Percentiles rank a stretch among this genome's conserved stretches.
These are phyloP conservation scores for Ambrosiella cleistominuta DNA, from an alignment of 2,329 filamentous ascomycete genomes.

Conservation along the genomic window DNA sequence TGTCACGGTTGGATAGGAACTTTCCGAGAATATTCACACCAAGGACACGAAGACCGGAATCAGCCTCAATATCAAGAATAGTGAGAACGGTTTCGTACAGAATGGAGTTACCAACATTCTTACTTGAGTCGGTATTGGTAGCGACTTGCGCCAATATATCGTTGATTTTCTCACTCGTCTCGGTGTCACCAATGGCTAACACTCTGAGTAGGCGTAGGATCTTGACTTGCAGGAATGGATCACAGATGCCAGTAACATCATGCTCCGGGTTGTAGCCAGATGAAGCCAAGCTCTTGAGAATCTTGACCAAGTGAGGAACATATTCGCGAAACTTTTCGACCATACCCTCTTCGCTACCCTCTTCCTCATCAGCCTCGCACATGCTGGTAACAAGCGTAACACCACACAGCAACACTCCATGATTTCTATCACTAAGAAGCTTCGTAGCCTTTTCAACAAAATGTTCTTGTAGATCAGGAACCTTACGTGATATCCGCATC, in stretches of 20 bases:
- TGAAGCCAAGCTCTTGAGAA: slow-evolving; percentile 77
- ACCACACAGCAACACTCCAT: slow-evolving; percentile 84
- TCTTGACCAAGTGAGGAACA: slow-evolving; percentile 71
- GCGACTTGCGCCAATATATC: slow-evolving; percentile 95
- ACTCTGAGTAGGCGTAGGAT: slow-evolving; percentile 75
- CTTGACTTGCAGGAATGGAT: slow-evolving; percentile 95
- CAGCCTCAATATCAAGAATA: slow-evolving; percentile 94
- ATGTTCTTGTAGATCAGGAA: slow-evolving; percentile 91
- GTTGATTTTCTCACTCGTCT: slow-evolving; percentile 93
- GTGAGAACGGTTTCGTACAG: slow-evolving; percentile 93
- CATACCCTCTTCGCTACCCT: slow-evolving; percentile 75
- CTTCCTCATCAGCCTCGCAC: slow-evolving; percentile 86
- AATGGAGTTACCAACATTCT: slow-evolving; percentile 97
- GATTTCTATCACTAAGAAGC: slow-evolving; percentile 80
- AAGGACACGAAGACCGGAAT: slow-evolving; percentile 81
- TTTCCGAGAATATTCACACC: slow-evolving; percentile 98
- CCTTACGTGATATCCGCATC: slow-evolving; percentile 96
- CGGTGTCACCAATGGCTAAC: slow-evolving; percentile 66
- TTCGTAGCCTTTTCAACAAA: slow-evolving; percentile 87
- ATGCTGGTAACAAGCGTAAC: slow-evolving; percentile 79
- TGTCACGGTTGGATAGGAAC: slow-evolving; percentile 94
- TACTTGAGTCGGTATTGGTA: slow-evolving; percentile 93
- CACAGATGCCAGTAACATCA: slow-evolving; percentile 93
- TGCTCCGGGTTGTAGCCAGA: slow-evolving; percentile 96
- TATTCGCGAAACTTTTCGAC: slow-evolving; percentile 81